Conservation (phyloP, 2,329 filamentous ascomycete species). For the Pyricularia pennisetigena region DNA sequence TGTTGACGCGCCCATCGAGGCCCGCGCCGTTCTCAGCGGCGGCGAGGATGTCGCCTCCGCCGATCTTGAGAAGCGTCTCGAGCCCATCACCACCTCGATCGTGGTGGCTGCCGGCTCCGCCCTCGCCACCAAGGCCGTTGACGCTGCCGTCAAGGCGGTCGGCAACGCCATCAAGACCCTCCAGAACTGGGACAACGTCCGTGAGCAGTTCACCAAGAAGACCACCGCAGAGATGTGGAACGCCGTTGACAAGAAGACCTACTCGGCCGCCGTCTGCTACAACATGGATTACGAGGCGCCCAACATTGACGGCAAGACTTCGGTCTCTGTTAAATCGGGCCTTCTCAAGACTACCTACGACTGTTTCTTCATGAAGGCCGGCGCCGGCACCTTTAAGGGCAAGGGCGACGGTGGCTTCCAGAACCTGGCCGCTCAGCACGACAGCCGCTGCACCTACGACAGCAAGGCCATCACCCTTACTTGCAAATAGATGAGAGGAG, state of each 20-base stretch:
- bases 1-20: background rate
- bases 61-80: background rate
- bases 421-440: background rate
- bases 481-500: background rate
- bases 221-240: background rate
- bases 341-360: background rate
- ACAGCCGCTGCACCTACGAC: conserved; percentile 3
- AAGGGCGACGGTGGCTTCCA: conserved; percentile 3
- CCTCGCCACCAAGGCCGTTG: background rate
- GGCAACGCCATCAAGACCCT: background rate
- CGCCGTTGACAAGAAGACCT: background rate
- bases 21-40: background rate
- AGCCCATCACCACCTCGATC: background rate
- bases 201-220: conserved; percentile 1
- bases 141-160: background rate
- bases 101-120: background rate
- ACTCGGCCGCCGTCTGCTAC: conserved; percentile 3
- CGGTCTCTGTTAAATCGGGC: background rate
- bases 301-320: background rate
- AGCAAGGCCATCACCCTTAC: background rate
- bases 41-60: background rate
- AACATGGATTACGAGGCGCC: background rate
- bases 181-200: background rate
- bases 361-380: background rate
- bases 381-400: background rate